phyloP scores from a whole-genome alignment of 1,284 basidiomycete species.

The Cerrena zonata region DNA sequence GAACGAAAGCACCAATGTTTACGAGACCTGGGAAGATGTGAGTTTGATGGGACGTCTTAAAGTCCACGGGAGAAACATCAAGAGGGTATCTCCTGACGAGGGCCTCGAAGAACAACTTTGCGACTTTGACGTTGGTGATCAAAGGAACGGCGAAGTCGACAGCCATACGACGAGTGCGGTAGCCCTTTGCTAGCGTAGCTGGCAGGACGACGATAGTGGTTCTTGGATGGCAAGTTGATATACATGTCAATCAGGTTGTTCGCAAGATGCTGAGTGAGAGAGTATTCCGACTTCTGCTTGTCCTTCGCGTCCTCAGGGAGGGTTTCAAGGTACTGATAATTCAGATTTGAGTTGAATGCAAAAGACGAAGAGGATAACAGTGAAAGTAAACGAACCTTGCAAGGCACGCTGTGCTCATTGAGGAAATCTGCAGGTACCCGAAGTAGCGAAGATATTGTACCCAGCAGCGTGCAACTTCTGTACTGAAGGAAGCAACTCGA shows the following conservation, averaged over 20 bases:
- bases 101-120: slow-evolving; percentile 94
- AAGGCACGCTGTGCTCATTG: slow-evolving; percentile 76
- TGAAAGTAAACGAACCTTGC: slow-evolving; percentile 54
- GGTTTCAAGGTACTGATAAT: slow-evolving; percentile 74
- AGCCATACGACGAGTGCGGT: slow-evolving; percentile 96
- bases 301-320: slow-evolving; percentile 70
- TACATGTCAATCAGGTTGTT: slow-evolving; percentile 98
- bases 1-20: slow-evolving; percentile 87
- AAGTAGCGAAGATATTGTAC: slow-evolving; percentile 95
- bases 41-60: slow-evolving; percentile 89
- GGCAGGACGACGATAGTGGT: slow-evolving; percentile 93
- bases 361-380: not conserved
- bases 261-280: slow-evolving; percentile 87
- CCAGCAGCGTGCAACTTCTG: slow-evolving; percentile 92
- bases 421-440: slow-evolving; percentile 96
- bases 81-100: slow-evolving; percentile 84
- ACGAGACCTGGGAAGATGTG: slow-evolving; percentile 90
- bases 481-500: slow-evolving; percentile 93
- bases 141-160: slow-evolving; percentile 97
- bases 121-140: slow-evolving; percentile 98
- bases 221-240: slow-evolving; percentile 98
- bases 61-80: slow-evolving; percentile 87
- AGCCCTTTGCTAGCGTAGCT: slow-evolving; percentile 97
- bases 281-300: slow-evolving; percentile 91
- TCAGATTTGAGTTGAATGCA: not conserved